Conservation (phyloP, 2,329 filamentous ascomycete species). For the Epichloe amarillans region DNA sequence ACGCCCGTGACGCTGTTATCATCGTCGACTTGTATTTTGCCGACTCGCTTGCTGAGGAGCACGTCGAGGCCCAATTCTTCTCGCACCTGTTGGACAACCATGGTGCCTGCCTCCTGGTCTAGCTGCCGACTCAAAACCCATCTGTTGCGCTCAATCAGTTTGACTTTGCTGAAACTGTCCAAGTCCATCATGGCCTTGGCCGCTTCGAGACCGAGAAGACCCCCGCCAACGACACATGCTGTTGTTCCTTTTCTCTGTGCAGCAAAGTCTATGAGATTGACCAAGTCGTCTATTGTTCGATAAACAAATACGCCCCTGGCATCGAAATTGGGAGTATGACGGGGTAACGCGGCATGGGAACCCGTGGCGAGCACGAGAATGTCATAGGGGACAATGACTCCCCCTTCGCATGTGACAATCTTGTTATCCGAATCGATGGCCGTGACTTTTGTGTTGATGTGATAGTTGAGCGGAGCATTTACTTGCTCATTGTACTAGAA, state of each 20-base stretch:
- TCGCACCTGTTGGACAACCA: slow-evolving; percentile 72
- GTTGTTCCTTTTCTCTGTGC: slow-evolving; percentile 50
- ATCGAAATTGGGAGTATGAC: slow-evolving; percentile 61
- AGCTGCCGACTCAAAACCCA: slow-evolving; percentile 78
- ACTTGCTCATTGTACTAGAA: slow-evolving; percentile 51
- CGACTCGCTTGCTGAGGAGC: slow-evolving; percentile 62
- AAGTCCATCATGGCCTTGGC: slow-evolving; percentile 88
- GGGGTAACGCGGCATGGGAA: slow-evolving; percentile 65
- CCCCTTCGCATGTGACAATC: slow-evolving; percentile 55
- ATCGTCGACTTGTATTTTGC: slow-evolving; percentile 54
- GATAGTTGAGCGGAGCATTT: slow-evolving; percentile 57
- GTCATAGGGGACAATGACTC: slow-evolving; percentile 60
- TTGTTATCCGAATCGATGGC: slow-evolving; percentile 51
- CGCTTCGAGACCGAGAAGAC: slow-evolving; percentile 73
- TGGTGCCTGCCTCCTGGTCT: slow-evolving; percentile 63
- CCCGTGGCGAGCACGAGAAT: slow-evolving; percentile 75
- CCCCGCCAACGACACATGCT: slow-evolving; percentile 71
- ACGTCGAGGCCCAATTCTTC: slow-evolving; percentile 70
- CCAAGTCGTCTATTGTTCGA: slow-evolving; percentile 69
- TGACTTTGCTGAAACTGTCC: slow-evolving; percentile 58
- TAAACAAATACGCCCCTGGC: slow-evolving; percentile 82
- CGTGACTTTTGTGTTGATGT: slow-evolving; percentile 59
- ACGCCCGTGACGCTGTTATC: slow-evolving; percentile 59
- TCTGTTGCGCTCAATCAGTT: slow-evolving; percentile 65
- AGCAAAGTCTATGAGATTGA: slow-evolving; percentile 63